Evolutionary conservation across 495 filamentous ascomycete species (phyloP).

Genomic region (Penicillium riverlandense): DNA sequence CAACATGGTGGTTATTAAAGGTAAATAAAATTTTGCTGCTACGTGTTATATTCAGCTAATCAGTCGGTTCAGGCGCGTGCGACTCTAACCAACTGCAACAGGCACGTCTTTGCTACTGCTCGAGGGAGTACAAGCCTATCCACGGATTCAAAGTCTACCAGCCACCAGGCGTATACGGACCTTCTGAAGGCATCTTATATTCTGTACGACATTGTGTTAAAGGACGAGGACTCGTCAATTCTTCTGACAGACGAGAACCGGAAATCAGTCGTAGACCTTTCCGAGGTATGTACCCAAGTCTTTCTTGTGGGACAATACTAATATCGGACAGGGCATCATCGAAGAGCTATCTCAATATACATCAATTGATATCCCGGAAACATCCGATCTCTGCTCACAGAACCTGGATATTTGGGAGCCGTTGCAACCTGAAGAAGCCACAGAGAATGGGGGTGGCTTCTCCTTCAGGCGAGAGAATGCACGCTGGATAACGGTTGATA

Average conservation of each 20-base stretch:
- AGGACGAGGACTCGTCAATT: conserved; percentile 15
- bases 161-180: conserved; percentile 32
- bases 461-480: conserved; percentile 20
- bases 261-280: conserved; percentile 32
- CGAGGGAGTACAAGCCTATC: conserved; percentile 22
- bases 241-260: conserved; percentile 30
- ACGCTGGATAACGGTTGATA: conserved; percentile 29
- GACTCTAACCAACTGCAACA: conserved; percentile 19
- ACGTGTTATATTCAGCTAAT: not conserved
- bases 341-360: conserved; percentile 28
- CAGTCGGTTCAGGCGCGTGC: conserved; percentile 10
- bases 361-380: conserved; percentile 21
- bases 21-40: conserved; percentile 3
- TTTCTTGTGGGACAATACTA: not conserved
- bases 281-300: conserved; percentile 18
- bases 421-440: conserved; percentile 26
- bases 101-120: conserved; percentile 12
- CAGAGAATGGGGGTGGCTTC: conserved; percentile 8
- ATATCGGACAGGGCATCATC: conserved; percentile 20
- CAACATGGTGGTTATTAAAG: conserved; percentile 43
- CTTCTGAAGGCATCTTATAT: conserved; percentile 39
- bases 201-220: conserved; percentile 29
- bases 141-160: conserved; percentile 11
- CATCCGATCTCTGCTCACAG: conserved; percentile 14
- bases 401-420: conserved; percentile 33